Conservation (phyloP, 2,329 filamentous ascomycete species). For the Stemphylium beticola region DNA sequence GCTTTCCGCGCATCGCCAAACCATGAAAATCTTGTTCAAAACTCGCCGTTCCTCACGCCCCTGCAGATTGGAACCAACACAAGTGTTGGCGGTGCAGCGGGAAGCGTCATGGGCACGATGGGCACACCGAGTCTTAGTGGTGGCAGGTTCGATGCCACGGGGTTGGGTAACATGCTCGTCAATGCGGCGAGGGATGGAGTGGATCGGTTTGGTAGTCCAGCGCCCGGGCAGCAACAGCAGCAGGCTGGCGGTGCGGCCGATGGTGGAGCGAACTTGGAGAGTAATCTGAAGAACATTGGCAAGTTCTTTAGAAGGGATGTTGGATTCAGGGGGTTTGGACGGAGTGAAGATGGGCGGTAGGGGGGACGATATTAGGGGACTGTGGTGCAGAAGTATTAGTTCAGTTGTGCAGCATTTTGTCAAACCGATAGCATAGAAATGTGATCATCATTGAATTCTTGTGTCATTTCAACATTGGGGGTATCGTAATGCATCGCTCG, state of each 20-base stretch:
- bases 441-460: not conserved
- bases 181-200: conserved; percentile 86
- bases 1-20: conserved; percentile 73
- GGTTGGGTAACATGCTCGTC: conserved; percentile 84
- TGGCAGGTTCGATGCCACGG: conserved; percentile 74
- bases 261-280: conserved; percentile 75
- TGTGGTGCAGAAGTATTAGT: not conserved
- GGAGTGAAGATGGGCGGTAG: conserved; percentile 40
- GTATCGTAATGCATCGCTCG: not conserved
- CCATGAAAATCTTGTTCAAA: conserved; percentile 67
- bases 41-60: conserved; percentile 46
- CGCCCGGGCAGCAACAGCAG: conserved; percentile 41
- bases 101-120: conserved; percentile 49
- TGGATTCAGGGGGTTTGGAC: conserved; percentile 52
- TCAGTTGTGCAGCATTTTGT: not conserved
- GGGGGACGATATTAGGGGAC: too few species aligned
- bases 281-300: conserved; percentile 93
- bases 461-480: not conserved
- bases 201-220: conserved; percentile 71
- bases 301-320: conserved; percentile 95
- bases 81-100: conserved; percentile 48
- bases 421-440: not conserved
- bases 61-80: conserved; percentile 40
- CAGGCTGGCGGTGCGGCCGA: conserved; percentile 28
- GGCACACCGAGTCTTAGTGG: conserved; percentile 47